phyloP scores from a whole-genome alignment of 106 monocot species.

The Gastrodia elata region DNA sequence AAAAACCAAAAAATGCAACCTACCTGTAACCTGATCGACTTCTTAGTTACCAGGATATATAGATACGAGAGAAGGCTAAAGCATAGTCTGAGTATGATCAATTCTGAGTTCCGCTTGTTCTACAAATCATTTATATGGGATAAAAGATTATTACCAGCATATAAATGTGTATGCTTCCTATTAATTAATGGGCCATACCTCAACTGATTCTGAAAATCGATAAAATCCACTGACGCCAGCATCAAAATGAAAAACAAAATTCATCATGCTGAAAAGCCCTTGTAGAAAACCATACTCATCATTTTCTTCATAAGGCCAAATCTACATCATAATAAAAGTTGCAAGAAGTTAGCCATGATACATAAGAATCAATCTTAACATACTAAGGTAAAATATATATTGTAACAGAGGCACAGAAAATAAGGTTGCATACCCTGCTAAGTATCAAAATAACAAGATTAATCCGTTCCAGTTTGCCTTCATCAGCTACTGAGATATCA shows the following conservation, averaged over 20 bases:
- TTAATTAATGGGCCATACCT: slow-evolving; percentile 24
- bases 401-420: background rate
- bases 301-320: slow-evolving; percentile 95
- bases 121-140: slow-evolving; percentile 17
- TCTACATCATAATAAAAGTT: slow-evolving; percentile 23
- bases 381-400: background rate
- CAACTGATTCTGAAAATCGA: slow-evolving; percentile 26
- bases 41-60: slow-evolving; percentile 64
- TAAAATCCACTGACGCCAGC: slow-evolving; percentile 18
- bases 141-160: background rate
- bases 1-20: slow-evolving; percentile 5
- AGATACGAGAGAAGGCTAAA: slow-evolving; percentile 70
- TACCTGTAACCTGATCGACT: slow-evolving; percentile 53
- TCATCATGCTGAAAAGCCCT: slow-evolving; percentile 59
- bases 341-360: background rate
- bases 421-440: slow-evolving; percentile 38
- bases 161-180: background rate
- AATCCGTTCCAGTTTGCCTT: slow-evolving; percentile 49
- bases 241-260: slow-evolving; percentile 44
- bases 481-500: slow-evolving; percentile 46
- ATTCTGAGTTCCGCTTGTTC: slow-evolving; percentile 42
- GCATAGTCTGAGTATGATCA: slow-evolving; percentile 39
- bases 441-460: slow-evolving; percentile 72
- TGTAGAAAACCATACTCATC: slow-evolving; percentile 70
- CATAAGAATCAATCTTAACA: background rate